phyloP scores from a whole-genome alignment of 495 filamentous ascomycete genomes.

The Daldinia loculata region DNA sequence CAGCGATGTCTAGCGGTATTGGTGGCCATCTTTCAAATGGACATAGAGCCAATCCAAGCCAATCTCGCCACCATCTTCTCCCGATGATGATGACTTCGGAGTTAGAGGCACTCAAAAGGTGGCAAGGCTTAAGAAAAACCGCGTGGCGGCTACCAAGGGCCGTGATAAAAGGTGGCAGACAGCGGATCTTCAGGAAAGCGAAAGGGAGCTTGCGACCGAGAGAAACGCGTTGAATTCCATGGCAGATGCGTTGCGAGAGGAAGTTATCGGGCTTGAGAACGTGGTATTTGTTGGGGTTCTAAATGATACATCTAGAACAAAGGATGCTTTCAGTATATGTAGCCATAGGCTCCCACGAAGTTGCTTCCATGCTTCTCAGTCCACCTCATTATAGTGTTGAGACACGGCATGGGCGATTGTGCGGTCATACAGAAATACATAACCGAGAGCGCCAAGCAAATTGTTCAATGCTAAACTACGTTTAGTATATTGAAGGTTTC shows the following conservation, averaged over 20 bases:
- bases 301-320: no score
- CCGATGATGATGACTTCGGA: background rate
- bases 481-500: background rate
- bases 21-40: background rate
- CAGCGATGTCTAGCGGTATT: background rate
- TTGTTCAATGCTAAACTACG: background rate
- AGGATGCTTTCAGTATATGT: no score
- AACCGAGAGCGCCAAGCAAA: conserved; percentile 8
- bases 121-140: conserved; percentile 16
- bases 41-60: background rate
- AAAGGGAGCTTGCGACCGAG: background rate
- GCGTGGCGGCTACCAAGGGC: conserved; percentile 26
- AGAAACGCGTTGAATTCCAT: conserved; percentile 14
- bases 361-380: no score
- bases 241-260: conserved; percentile 6
- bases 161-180: conserved; percentile 14
- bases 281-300: conserved; percentile 1
- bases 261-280: conserved; percentile 27
- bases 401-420: conserved; percentile 28
- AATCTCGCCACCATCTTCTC: background rate
- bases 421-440: conserved; percentile 18
- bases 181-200: conserved; percentile 11
- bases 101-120: background rate
- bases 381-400: background rate
- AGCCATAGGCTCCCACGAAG: no score